Conservation (phyloP, 768 basidiomycete genomes). For the Russula sp. region DNA sequence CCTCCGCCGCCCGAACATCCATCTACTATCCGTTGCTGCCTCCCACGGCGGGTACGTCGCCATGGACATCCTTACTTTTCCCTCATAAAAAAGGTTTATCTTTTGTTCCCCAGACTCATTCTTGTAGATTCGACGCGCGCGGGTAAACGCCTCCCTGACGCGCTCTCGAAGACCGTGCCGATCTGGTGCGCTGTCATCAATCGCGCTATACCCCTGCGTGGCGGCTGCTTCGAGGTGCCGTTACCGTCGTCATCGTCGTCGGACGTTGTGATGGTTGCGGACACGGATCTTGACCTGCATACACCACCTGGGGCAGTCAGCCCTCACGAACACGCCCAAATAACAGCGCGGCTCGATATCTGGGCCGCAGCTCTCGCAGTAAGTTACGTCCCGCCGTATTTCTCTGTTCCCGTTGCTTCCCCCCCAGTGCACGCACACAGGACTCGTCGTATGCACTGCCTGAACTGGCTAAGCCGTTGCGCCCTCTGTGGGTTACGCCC, state of each 20-base stretch:
- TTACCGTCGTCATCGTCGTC: not conserved
- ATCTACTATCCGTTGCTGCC: conserved; percentile 59
- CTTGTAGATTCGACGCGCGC: conserved; percentile 91
- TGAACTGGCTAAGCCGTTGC: conserved; percentile 57
- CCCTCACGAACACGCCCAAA: conserved; percentile 76
- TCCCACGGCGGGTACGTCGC: conserved; percentile 56
- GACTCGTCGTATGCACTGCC: conserved; percentile 70
- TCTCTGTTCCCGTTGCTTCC: not conserved
- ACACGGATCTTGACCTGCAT: conserved; percentile 44
- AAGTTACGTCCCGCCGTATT: conserved; percentile 29
- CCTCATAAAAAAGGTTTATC: not conserved
- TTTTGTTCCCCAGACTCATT: conserved; percentile 51
- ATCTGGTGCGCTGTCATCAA: conserved; percentile 95
- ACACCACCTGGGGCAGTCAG: conserved; percentile 70
- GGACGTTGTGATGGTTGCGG: conserved; percentile 42
- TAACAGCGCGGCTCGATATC: conserved; percentile 55
- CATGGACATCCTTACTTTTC: too few relatives aligned
- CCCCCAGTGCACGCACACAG: conserved; percentile 40
- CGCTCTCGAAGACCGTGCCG: conserved; percentile 84
- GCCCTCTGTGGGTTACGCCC: conserved; percentile 88
- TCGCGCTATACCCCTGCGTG: conserved; percentile 46
- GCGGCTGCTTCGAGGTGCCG: not conserved
- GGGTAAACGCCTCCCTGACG: conserved; percentile 93
- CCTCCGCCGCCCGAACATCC: conserved; percentile 78
- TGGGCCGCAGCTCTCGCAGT: conserved; percentile 72